Evolutionary conservation across 352 stramenopile species (phyloP).

Genomic region (Globisporangium cystogenes): DNA sequence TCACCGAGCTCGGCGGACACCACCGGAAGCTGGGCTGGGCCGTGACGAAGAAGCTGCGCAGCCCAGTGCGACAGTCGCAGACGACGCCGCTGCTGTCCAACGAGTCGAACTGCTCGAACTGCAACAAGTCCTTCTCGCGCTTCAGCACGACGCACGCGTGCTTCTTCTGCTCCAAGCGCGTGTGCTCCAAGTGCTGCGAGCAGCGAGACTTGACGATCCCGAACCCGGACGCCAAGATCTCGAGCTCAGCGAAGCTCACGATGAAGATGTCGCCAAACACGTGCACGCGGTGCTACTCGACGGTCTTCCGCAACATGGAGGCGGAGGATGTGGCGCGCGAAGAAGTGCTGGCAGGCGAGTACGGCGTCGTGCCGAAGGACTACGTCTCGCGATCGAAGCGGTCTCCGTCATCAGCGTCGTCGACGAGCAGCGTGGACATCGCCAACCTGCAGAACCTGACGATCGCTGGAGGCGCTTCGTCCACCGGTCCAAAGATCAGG

Average conservation of each 20-base stretch:
- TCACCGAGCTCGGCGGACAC: constrained; percentile 6
- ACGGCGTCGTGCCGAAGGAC: constrained; percentile 2
- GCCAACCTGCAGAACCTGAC: background rate
- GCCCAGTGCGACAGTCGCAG: too few relatives aligned
- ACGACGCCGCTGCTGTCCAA: background rate
- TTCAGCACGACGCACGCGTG: constrained; percentile 5
- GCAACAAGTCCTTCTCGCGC: constrained; percentile 3
- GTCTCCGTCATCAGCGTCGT: background rate
- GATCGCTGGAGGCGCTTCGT: background rate
- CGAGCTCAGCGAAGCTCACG: constrained; percentile 1
- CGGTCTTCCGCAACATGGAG: background rate
- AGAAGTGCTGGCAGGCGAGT: constrained; percentile 9
- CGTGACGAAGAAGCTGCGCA: background rate
- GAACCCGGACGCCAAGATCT: background rate
- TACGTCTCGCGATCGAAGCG: background rate
- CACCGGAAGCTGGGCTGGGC: constrained; percentile 10
- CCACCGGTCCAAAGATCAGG: too few relatives aligned
- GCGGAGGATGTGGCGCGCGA: constrained; percentile 6
- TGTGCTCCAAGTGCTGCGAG: constrained; percentile 11
- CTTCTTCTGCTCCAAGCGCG: constrained; percentile 2
- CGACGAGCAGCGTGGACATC: background rate
- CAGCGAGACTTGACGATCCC: constrained; percentile 6
- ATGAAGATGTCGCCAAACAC: constrained; percentile 1
- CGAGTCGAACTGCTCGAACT: constrained; percentile 4
- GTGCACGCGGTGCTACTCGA: constrained; percentile 4